Evolutionary conservation across 1,139 yeast genomes (phyloP), one percentile per base, ranked within the genome.

Genomic region (Suhomyces taliae): DNA sequence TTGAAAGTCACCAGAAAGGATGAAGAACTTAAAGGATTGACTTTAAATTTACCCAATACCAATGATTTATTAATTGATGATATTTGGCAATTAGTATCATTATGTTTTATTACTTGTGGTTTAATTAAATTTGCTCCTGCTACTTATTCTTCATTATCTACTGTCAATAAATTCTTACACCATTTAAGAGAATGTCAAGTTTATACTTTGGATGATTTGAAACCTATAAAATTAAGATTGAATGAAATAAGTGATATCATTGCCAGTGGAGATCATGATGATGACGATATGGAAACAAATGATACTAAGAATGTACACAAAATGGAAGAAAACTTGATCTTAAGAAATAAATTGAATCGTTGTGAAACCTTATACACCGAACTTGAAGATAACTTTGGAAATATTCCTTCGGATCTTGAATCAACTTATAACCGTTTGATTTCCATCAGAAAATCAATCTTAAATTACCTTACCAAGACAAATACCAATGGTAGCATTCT

Each of bases 91-190:
- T 72, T 93, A 44, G 70, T 91, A 43, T 86, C 96, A 11, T 72
- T 93, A 46, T 87, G 95, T 53, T 88, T 90, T 64, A 80, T 91
- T 55, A 89, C 98, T 1, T 95, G 95, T 52, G 99, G 99, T 3
- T 75, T 90, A 56, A 87, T 87, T 46, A 85, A 90, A 56, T 81
- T 89, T 38, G 96, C 97, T 1, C 97, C 97, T 1, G 96, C 97
- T 3, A 89, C 96, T 1, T 93, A 87, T 67, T 90, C 96, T 8
- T 87, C 96, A 7, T 72, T 91, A 41, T 78, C 90, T 39, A 89
- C 97, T 0, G 96, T 93, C 9, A 83, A 83, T 66, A 82, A 93
- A 57, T 71, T 93, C 50, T 74, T 93, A 54, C 87, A 83, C 52
- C 98, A 91, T 66, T 72, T 91, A 51, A 79, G 82, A 55, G 96